Base-by-base conservation (phyloP, 2,329 filamentous ascomycete genomes). In the Aureobasidium vineae region DNA sequence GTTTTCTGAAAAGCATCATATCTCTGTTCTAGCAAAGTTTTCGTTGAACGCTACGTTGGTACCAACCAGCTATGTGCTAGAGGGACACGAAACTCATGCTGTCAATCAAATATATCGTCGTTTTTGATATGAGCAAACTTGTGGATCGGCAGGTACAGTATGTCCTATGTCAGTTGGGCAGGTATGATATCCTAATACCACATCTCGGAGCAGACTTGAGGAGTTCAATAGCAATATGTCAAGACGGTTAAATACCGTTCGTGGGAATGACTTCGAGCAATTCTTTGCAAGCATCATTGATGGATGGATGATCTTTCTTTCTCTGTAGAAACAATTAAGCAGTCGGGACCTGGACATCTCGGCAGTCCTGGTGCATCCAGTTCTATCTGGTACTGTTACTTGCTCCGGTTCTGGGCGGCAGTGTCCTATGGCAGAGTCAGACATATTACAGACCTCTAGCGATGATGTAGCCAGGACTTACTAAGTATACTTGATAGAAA, bases 401-500 rank as follows among this genome's bases (percentile, higher is more conserved):
- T 70, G 40, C 65, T 49, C 28, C 65, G 50, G 47, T 65, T 70
- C 40, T 70, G 69, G 31, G 69, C 67, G 38, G 67, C 69, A 41
- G 69, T 67, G 23, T 70, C 69, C 69, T 70, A 36, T 31, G 38
- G 7, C 31, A 15, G 23, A n/a, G 33, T 65, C 52, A 65, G 63
- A 50, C 2, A 21, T 38, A 23, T 10, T 6, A 8, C 36, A n/a
- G 2, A 6, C 8, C 26, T 7, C 7, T 6, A 6, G 40, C 10
- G n/a, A 43, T 16, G 49, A 5, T 11, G 15, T 54, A 11, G 2
- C 11, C 3, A 7, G 1, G 10, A 50, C 66, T 52, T 43, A 84
- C 82, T 70, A 85, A 68, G 71, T 84, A 85, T 6, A 85, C 82
- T 72, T 85, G 82, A 72, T 85, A 85, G 69, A 80, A 82, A 36